phyloP scores from a whole-genome alignment of 2,329 filamentous ascomycete genomes.

The Trichoderma endophyticum region DNA sequence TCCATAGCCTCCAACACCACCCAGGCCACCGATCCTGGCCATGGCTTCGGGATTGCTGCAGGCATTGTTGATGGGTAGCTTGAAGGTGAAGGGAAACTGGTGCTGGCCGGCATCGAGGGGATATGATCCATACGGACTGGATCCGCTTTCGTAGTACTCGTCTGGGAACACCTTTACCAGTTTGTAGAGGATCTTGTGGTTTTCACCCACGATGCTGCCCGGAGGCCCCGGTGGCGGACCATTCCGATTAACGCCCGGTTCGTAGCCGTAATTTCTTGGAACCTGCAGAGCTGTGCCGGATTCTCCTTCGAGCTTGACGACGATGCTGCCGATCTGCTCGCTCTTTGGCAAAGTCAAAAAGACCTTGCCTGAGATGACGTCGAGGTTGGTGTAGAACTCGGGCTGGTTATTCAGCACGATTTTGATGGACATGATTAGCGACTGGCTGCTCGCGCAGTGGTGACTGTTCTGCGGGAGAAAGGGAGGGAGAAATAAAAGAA shows the following conservation, averaged over 20 bases:
- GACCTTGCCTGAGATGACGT: slow-evolving; percentile 63
- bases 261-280: slow-evolving; percentile 44
- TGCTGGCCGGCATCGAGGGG: slow-evolving; percentile 67
- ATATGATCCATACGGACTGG: slow-evolving; percentile 46
- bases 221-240: slow-evolving; percentile 33
- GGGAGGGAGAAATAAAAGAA: background rate
- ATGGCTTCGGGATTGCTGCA: slow-evolving; percentile 57
- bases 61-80: slow-evolving; percentile 72
- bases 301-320: slow-evolving; percentile 83
- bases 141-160: slow-evolving; percentile 41
- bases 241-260: slow-evolving; percentile 34
- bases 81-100: slow-evolving; percentile 75
- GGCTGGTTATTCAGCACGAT: slow-evolving; percentile 64
- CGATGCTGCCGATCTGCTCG: slow-evolving; percentile 68
- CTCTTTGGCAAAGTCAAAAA: slow-evolving; percentile 58
- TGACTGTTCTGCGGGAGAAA: background rate
- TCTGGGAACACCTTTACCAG: slow-evolving; percentile 70
- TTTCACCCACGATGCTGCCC: slow-evolving; percentile 51
- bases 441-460: background rate
- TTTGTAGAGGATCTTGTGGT: slow-evolving; percentile 73
- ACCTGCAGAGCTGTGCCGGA: slow-evolving; percentile 62
- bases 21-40: slow-evolving; percentile 52
- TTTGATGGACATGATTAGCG: slow-evolving; percentile 59
- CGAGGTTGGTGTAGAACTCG: slow-evolving; percentile 76
- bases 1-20: slow-evolving; percentile 51